Evolutionary conservation across 768 basidiomycete genomes (phyloP).

Genomic region (Termitomyces sp.): DNA sequence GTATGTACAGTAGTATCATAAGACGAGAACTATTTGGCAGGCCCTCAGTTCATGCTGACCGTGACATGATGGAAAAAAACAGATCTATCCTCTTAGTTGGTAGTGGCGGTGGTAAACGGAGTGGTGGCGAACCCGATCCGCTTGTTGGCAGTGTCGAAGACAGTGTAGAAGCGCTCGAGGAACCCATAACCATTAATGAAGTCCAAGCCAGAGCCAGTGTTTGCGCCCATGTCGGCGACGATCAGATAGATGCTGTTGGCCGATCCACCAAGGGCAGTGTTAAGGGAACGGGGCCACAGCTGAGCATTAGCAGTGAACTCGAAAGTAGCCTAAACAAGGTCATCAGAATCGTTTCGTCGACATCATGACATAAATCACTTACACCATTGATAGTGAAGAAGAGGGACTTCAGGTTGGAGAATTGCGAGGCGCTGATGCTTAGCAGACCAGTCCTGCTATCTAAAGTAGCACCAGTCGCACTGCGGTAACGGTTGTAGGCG

Average conservation of each 20-base stretch:
- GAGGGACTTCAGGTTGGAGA: constrained; percentile 46
- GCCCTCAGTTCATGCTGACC: background rate
- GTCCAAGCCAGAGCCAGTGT: constrained; percentile 44
- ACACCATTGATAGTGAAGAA: constrained; percentile 53
- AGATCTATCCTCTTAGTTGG: constrained; percentile 18
- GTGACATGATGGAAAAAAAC: background rate
- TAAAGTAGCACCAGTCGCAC: constrained; percentile 40
- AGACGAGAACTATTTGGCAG: background rate
- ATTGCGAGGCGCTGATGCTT: constrained; percentile 48
- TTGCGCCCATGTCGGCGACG: constrained; percentile 32
- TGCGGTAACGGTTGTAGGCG: constrained; percentile 40
- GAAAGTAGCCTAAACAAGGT: constrained; percentile 24
- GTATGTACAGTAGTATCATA: no score
- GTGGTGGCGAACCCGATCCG: constrained; percentile 57
- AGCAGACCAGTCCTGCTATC: constrained; percentile 47
- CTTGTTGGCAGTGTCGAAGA: constrained; percentile 56
- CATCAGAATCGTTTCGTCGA: background rate
- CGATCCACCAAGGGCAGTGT: constrained; percentile 29
- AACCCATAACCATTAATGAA: constrained; percentile 53
- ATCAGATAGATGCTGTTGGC: constrained; percentile 29
- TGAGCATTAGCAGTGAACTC: constrained; percentile 38
- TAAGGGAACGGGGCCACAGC: constrained; percentile 33
- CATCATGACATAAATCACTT: constrained; percentile 14
- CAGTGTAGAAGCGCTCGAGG: constrained; percentile 63
- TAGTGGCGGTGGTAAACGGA: constrained; percentile 42